A percentile compares a stretch with the other conserved stretches of the same genome.
These are phyloP conservation scores for Trichoderma harzianum DNA, from an alignment of 2,329 filamentous ascomycete genomes.

Conservation along the genomic window DNA sequence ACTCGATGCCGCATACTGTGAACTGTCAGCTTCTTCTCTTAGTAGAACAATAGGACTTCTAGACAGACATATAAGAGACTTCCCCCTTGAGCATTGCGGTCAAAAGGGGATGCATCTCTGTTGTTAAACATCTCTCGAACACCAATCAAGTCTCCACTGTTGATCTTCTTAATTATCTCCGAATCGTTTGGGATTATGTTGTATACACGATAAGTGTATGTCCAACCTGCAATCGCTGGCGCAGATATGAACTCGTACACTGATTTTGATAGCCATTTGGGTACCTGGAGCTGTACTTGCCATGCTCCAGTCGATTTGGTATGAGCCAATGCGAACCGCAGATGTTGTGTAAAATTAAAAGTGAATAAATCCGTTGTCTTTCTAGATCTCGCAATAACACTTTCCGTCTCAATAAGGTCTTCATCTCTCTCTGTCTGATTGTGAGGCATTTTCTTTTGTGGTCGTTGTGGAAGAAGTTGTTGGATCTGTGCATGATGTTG, in stretches of 20 bases:
- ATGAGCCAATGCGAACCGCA: conserved; percentile 19
- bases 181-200: conserved; percentile 22
- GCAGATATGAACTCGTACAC: conserved; percentile 21
- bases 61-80: no score
- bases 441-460: not conserved
- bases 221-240: conserved; percentile 22
- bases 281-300: conserved; percentile 25
- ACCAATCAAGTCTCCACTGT: conserved; percentile 20
- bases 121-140: conserved; percentile 24
- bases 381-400: not conserved
- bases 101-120: conserved; percentile 26
- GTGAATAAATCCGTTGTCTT: not conserved
- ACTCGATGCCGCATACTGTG: no score
- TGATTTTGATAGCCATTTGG: conserved; percentile 25
- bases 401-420: no score
- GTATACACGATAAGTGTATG: conserved; percentile 24
- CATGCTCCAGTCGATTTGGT: conserved; percentile 20
- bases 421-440: not conserved
- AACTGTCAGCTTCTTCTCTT: no score
- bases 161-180: conserved; percentile 20
- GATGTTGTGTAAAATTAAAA: conserved; percentile 14
- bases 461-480: not conserved
- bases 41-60: no score
- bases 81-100: conserved; percentile 8
- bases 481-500: conserved; percentile 13